Base-by-base conservation (phyloP, 1,284 basidiomycete genomes). In the Cryptococcus deneoformans region DNA sequence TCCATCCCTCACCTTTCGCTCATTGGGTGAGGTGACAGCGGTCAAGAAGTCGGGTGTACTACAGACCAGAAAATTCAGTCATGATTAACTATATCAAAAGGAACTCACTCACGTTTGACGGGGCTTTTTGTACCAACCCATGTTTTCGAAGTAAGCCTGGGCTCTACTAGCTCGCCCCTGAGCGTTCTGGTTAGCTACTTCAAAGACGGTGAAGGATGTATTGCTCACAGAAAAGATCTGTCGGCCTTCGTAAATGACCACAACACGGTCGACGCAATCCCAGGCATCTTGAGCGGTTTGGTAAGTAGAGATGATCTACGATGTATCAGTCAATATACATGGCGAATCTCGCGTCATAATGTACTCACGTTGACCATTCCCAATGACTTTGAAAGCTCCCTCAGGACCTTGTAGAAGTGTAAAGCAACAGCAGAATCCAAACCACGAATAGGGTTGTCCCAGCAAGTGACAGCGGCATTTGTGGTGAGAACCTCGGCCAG, bases 391-490 rank as follows among this genome's bases (percentile, higher is more conserved):
- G 43, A 44, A 12, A 44, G 43, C 14, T 44, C 43, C 43, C 14
- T 44, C n/a, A 44, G 43, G 7, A 44, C 43, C 24, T 24, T 44
- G 24, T 44, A 44, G 16, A 54, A 61, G 16, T 44, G 24, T 7
- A 91, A 79, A 0, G 90, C 89, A 29, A 89, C 91, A 12, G 85
- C 86, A 1, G 90, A 87, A 64, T 92, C 90, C 50, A 93, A 81
- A 52, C 90, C 90, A 49, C 89, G 83, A 1, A 89, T 90, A 0
- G 87, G 87, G 65, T 89, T 61, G 36, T 61, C 59, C 60, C 60
- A 66, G 29, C 53, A 61, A 16, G 29, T 40, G 43, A 61, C 54
- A 11, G 49, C 20, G 3, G 56, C 52, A 38, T 57, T 44, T 14
- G 50, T 38, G 3, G 56, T 51, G 43, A 44, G 43, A n/a, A 44